Percentiles rank a stretch among this genome's conserved stretches.
phyloP scores from a whole-genome alignment of 2,329 filamentous ascomycete genomes.

The Botrytis tulipae region DNA sequence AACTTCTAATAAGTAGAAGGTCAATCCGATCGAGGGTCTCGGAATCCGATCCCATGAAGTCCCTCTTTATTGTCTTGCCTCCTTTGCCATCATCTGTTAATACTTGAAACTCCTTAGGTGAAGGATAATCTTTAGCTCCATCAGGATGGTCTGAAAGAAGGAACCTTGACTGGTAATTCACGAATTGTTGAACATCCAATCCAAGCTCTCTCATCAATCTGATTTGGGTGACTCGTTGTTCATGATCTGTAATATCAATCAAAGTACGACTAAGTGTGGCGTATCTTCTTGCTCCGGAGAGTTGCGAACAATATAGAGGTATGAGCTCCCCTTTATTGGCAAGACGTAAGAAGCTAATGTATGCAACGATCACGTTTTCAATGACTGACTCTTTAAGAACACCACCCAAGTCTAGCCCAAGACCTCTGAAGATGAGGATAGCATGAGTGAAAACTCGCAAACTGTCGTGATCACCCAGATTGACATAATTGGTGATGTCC shows the following conservation, averaged over 20 bases:
- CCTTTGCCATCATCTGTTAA: conserved; percentile 47
- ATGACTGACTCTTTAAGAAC: conserved; percentile 40
- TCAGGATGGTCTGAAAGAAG: conserved; percentile 52
- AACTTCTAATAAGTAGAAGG: conserved; percentile 68
- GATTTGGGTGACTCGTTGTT: conserved; percentile 66
- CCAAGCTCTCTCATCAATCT: conserved; percentile 71
- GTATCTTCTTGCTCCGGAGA: conserved; percentile 63
- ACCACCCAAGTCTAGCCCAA: conserved; percentile 50
- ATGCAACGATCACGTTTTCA: conserved; percentile 76
- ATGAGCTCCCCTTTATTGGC: conserved; percentile 74
- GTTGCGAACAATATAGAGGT: conserved; percentile 81
- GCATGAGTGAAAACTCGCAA: conserved; percentile 71
- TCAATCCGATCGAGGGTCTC: conserved; percentile 63
- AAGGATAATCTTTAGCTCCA: conserved; percentile 40
- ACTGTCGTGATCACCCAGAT: conserved; percentile 58
- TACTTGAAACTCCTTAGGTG: conserved; percentile 50
- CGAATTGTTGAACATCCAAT: conserved; percentile 70
- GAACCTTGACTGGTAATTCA: conserved; percentile 63
- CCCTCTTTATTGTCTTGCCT: conserved; percentile 64
- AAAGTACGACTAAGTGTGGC: conserved; percentile 74
- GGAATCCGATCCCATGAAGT: conserved; percentile 68
- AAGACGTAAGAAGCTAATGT: conserved; percentile 75
- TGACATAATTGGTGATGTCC: conserved; percentile 50
- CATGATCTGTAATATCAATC: conserved; percentile 65
- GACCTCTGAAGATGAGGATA: conserved; percentile 63